Conservation (phyloP, 331 rosid species). For the Rosa hybrid region DNA sequence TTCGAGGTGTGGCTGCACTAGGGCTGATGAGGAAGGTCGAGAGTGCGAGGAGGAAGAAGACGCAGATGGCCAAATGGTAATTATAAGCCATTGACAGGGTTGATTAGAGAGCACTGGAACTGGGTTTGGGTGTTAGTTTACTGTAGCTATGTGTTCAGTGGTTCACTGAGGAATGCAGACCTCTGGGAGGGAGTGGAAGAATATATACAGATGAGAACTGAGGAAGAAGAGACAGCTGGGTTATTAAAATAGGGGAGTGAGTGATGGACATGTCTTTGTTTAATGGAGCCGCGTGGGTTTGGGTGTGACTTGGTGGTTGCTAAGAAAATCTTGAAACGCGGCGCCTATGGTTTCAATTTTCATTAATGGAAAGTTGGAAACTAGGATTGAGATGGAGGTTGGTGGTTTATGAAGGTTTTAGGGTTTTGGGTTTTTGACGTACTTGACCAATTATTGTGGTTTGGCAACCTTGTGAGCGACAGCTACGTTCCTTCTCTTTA, state of each 20-base stretch:
- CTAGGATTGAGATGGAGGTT: background rate
- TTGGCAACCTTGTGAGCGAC: background rate
- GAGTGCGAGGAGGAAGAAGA: conserved; percentile 8
- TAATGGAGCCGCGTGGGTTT: conserved; percentile 21
- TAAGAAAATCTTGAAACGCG: background rate
- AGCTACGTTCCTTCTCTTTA: background rate
- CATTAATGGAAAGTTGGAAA: background rate
- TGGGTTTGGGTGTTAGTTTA: background rate
- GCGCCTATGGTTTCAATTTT: conserved; percentile 6
- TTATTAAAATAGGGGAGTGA: background rate
- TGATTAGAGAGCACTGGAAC: background rate
- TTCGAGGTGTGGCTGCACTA: conserved; percentile 28
- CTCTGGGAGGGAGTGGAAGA: background rate
- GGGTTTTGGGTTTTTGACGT: background rate
- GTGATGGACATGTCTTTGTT: conserved; percentile 10
- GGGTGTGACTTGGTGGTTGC: background rate
- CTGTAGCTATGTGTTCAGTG: background rate
- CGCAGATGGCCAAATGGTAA: conserved; percentile 1
- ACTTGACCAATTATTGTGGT: background rate
- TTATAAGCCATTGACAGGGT: conserved; percentile 21
- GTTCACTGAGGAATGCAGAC: background rate
- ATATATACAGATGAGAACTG: background rate
- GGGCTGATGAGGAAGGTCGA: conserved; percentile 20
- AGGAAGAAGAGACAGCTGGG: background rate
- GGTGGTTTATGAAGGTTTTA: background rate